Base-by-base conservation (phyloP, 495 filamentous ascomycete species). In the Trichoderma erinaceum region DNA sequence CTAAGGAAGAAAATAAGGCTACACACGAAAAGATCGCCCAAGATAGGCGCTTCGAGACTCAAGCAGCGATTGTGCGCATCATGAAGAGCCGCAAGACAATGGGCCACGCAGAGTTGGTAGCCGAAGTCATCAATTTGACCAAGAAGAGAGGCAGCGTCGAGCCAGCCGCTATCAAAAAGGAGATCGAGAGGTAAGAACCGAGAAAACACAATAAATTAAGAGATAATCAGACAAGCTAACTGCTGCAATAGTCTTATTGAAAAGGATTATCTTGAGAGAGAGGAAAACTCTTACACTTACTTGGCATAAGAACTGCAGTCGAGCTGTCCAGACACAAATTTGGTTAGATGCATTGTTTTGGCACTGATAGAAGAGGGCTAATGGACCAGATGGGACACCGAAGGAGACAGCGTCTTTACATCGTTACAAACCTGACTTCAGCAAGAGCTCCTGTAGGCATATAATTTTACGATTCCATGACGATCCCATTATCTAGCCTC, bases 81-180 rank as follows among this genome's bases (percentile, higher is more conserved):
- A 92, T 99, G 92, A 99, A 99, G 89, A 89, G 87, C 70, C 80
- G 91, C 70, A 96, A 97, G 84, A 86, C 75, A n/a, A 92, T 98
- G 77, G 86, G 81, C 29, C 93, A 97, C 75, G 74, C 82, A 41
- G 90, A 95, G 75, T 78, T 99, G 32, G 88, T 98, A 13, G 83
- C 86, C 13, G 90, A 97, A 79, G 91, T 94, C 3, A 96, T 98
- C 73, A 89, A 88, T 69, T 91, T 92, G 71, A 98, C 95, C 18
- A 92, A 86, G 80, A 89, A 80, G 52, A 83, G 96, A 50, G 95
- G 95, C 2, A 89, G 88, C 23, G 80, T 99, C 66, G 92, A 96
- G 73, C 83, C 91, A 66, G 80, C 77, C 15, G 92, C 95, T 70
- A 97, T 99, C 68, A 99, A 99, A 85, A 85, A 87, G 80, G 95